Percentiles rank a stretch among this genome's conserved stretches.
These are phyloP conservation scores for Pseudogymnoascus pannorum DNA, from an alignment of 2,329 filamentous ascomycete genomes.

Conservation along the genomic window DNA sequence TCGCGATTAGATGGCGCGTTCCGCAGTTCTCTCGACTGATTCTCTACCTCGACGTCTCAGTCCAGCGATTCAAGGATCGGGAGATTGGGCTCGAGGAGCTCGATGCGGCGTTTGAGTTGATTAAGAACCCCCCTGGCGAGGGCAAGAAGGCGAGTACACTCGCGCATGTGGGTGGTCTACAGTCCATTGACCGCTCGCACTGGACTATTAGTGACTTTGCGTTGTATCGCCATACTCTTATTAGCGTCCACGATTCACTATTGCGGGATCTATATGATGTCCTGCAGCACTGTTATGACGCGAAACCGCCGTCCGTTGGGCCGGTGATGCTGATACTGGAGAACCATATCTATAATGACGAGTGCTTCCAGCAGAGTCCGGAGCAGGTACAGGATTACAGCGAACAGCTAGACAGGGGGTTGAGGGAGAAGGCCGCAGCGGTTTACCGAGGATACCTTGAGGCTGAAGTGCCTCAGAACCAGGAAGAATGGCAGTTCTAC, in stretches of 20 bases:
- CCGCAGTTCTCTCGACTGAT: slow-evolving; percentile 75
- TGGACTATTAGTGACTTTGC: slow-evolving; percentile 66
- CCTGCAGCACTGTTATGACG: slow-evolving; percentile 82
- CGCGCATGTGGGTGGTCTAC: slow-evolving; percentile 36
- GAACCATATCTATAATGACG: slow-evolving; percentile 73
- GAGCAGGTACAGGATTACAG: slow-evolving; percentile 68
- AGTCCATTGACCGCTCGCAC: slow-evolving; percentile 48
- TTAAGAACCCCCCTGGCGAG: slow-evolving; percentile 64
- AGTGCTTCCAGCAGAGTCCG: slow-evolving; percentile 61
- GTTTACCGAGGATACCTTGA: slow-evolving; percentile 75
- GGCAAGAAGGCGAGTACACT: slow-evolving; percentile 40
- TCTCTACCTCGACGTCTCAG: slow-evolving; percentile 74
- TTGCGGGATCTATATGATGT: slow-evolving; percentile 80
- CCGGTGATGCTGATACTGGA: slow-evolving; percentile 72
- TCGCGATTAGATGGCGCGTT: slow-evolving; percentile 82
- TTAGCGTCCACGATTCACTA: slow-evolving; percentile 69
- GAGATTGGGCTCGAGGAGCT: slow-evolving; percentile 75
- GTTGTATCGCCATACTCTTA: slow-evolving; percentile 67
- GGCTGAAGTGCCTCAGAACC: slow-evolving; percentile 69
- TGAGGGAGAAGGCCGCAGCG: slow-evolving; percentile 67
- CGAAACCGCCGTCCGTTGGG: slow-evolving; percentile 75
- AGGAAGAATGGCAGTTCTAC: slow-evolving; percentile 81
- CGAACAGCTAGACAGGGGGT: slow-evolving; percentile 61
- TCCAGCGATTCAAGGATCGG: slow-evolving; percentile 77
- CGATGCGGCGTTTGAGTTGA: slow-evolving; percentile 73